Base-by-base conservation (phyloP, 2,329 filamentous ascomycete species). In the Exophiala alcalophila region DNA sequence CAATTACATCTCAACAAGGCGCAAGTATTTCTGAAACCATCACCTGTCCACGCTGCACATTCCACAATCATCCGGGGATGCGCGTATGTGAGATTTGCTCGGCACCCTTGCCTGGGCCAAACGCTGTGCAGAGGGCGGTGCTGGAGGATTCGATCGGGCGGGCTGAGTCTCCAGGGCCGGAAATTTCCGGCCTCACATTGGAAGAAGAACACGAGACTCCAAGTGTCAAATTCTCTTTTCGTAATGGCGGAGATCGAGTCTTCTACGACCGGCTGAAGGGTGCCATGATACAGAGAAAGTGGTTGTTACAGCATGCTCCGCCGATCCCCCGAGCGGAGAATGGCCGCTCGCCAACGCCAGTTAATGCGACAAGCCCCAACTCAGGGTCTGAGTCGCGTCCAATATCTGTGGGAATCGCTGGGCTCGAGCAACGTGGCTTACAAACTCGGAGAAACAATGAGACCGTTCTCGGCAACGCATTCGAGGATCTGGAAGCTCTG, bases 381-480 rank as follows among this genome's bases (percentile, higher is more conserved):
- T 65, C 55, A 26, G 61, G 59, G 51, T 64, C 49, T 47, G 60
- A 51, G 31, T 57, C 50, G 46, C 58, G 61, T 16, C 60, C 65
- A 7, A 86, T 84, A 52, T 80, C 83, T 0, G 86, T 88, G 3
- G 92, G 92, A 2, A 96, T 98, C 56, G 91, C 91, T 7, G 91
- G 90, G 0, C 74, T 98, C 2, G 92, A 98, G 63, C 83, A 88
- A 57, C 80, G 89, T 49, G 86, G 88, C 0, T 67, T 91, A 4
- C 86, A 90, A 56, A 79, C 89, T 59, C 84, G 88, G 44, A 91
- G 87, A 67, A 95, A 94, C 63, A 97, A 96, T 57, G 89, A 96
- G 64, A 68, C 88, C 7, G 83, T 96, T 35, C 95, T 98, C 52
- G 91, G 91, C 18, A 89, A 80, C 53, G 90, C 92, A 0, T 98